Percentiles rank a stretch among this genome's conserved stretches.
These are phyloP conservation scores for Chlamydomonas sp. DNA, from an alignment of 139 green algal species.

Conservation along the genomic window DNA sequence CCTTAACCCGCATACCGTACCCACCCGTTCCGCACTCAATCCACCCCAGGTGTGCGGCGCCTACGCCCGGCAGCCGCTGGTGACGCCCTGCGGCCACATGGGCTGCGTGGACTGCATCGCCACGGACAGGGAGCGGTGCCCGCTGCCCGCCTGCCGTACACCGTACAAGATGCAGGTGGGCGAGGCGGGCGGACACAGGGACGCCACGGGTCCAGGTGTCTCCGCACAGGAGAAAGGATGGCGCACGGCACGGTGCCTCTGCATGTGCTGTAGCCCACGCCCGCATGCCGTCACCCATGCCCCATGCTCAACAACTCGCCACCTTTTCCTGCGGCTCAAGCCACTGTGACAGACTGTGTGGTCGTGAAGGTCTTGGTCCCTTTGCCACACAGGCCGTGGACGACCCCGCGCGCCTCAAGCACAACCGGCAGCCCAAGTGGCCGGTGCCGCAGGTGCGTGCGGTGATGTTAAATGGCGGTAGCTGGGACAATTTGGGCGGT, in stretches of 20 bases:
- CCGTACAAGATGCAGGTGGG: constrained; percentile 71
- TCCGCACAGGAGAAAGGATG: too few relatives aligned
- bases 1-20: not conserved
- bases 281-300: too few relatives aligned
- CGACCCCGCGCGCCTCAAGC: constrained; percentile 69
- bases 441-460: constrained; percentile 51
- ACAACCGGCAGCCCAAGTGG: constrained; percentile 83
- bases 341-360: too few relatives aligned
- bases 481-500: not conserved
- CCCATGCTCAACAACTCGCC: too few relatives aligned
- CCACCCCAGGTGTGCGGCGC: constrained; percentile 34
- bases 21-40: not conserved
- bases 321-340: too few relatives aligned
- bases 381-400: constrained; percentile 50
- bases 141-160: constrained; percentile 58
- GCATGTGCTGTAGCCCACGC: too few relatives aligned
- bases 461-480: not conserved
- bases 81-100: constrained; percentile 91
- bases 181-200: not conserved
- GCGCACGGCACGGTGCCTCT: too few relatives aligned
- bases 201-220: too few relatives aligned
- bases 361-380: too few relatives aligned
- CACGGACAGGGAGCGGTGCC: constrained; percentile 42
- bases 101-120: constrained; percentile 85
- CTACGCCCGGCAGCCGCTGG: constrained; percentile 59